Conservation (phyloP, 257 asterid genomes). For the Euphrasia confusa region DNA sequence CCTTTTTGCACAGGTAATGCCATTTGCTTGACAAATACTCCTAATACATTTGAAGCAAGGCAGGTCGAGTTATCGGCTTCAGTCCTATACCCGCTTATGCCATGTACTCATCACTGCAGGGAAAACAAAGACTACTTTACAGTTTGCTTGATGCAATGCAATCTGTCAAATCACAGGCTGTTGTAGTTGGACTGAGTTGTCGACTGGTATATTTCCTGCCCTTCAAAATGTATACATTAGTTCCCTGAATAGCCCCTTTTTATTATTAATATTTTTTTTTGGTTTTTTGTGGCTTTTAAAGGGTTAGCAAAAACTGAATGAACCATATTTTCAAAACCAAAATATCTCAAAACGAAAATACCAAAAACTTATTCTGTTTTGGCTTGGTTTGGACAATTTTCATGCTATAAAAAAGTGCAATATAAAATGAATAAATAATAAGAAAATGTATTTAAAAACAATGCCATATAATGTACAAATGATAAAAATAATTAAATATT, state of each 20-base stretch:
- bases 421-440: too few species aligned
- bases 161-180: conserved; percentile 90
- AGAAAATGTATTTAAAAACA: too few species aligned
- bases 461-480: too few species aligned
- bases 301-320: too few species aligned
- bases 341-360: too few species aligned
- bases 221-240: conserved; percentile 14
- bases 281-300: neutral
- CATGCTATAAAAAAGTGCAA: too few species aligned
- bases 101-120: conserved; percentile 46
- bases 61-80: conserved; percentile 16
- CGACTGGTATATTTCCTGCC: conserved; percentile 59
- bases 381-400: too few species aligned
- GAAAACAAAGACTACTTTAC: conserved; percentile 82
- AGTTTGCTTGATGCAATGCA: conserved; percentile 97
- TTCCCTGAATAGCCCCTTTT: conserved; percentile 1
- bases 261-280: neutral
- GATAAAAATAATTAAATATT: too few species aligned
- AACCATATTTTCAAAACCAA: too few species aligned
- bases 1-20: conserved; percentile 82
- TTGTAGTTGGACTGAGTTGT: conserved; percentile 87
- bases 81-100: conserved; percentile 10
- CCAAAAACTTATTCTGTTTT: too few species aligned
- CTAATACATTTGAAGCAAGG: conserved; percentile 7
- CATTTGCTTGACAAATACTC: conserved; percentile 45